Percentiles rank a stretch among this genome's conserved stretches.
phyloP scores from a whole-genome alignment of 495 filamentous ascomycete genomes.

The Sordaria brevicollis region DNA sequence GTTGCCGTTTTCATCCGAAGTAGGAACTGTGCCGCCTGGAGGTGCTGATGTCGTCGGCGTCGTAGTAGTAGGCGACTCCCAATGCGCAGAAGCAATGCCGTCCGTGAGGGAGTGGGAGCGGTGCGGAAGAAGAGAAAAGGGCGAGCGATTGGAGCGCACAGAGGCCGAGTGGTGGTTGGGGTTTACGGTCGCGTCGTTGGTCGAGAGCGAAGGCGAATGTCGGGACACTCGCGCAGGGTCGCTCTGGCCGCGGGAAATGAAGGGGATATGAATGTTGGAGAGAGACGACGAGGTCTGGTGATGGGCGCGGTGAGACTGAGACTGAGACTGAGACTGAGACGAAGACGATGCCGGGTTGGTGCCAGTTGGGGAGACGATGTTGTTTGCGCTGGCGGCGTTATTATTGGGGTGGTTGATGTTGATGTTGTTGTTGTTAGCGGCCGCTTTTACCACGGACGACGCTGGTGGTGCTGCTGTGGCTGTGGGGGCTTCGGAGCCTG shows the following conservation, averaged over 20 bases:
- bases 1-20: background rate
- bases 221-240: background rate
- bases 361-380: background rate
- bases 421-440: slow-evolving; percentile 2
- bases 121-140: slow-evolving; percentile 16
- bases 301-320: background rate
- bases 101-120: slow-evolving; percentile 13
- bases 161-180: slow-evolving; percentile 16
- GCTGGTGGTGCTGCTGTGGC: slow-evolving; percentile 1
- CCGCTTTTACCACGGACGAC: background rate
- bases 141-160: slow-evolving; percentile 11
- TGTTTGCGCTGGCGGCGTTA: background rate
- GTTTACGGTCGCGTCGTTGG: slow-evolving; percentile 9
- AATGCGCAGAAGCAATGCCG: background rate
- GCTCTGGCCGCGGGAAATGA: background rate
- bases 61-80: background rate
- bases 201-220: slow-evolving; percentile 7
- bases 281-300: background rate
- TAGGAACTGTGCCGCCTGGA: background rate
- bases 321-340: background rate
- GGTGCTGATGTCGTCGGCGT: background rate
- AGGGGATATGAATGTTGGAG: background rate
- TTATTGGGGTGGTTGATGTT: background rate
- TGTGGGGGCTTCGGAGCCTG: slow-evolving; percentile 1
- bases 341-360: background rate